phyloP scores from a whole-genome alignment of 306 rosid genomes.

The Senna siamea region DNA sequence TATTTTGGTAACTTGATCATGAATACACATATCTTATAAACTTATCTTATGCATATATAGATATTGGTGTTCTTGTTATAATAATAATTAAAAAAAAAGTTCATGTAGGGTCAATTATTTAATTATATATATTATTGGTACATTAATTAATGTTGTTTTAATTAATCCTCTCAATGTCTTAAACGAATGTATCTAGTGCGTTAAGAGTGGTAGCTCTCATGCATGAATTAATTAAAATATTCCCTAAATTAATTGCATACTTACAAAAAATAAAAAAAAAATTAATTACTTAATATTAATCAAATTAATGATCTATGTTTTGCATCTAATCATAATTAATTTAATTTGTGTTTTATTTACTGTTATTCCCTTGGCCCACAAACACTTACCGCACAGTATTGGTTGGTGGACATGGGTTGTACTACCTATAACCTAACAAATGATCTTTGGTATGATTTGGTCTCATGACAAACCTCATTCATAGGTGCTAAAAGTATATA shows the following conservation, averaged over 20 bases:
- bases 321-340: neutral
- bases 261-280: no score
- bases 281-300: neutral
- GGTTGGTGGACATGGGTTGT: slow-evolving; percentile 27
- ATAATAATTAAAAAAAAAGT: neutral
- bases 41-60: neutral
- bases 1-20: neutral
- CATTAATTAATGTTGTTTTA: neutral
- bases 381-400: slow-evolving; percentile 25
- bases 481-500: slow-evolving; percentile 4
- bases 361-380: slow-evolving; percentile 18
- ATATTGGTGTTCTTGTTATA: neutral
- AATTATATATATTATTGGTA: neutral
- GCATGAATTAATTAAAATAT: slow-evolving; percentile 39
- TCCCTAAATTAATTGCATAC: slow-evolving; percentile 34
- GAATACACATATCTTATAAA: neutral
- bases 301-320: slow-evolving; percentile 5
- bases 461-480: neutral
- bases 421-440: slow-evolving; percentile 43
- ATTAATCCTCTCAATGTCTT: neutral
- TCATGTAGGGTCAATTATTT: neutral
- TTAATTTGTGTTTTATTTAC: slow-evolving; percentile 17
- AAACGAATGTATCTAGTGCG: slow-evolving; percentile 22
- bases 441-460: slow-evolving; percentile 29
- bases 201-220: slow-evolving; percentile 26